A percentile compares a stretch with the other conserved stretches of the same genome.
Conservation (phyloP, 495 filamentous ascomycete genomes). For the Xylaria sp. region DNA sequence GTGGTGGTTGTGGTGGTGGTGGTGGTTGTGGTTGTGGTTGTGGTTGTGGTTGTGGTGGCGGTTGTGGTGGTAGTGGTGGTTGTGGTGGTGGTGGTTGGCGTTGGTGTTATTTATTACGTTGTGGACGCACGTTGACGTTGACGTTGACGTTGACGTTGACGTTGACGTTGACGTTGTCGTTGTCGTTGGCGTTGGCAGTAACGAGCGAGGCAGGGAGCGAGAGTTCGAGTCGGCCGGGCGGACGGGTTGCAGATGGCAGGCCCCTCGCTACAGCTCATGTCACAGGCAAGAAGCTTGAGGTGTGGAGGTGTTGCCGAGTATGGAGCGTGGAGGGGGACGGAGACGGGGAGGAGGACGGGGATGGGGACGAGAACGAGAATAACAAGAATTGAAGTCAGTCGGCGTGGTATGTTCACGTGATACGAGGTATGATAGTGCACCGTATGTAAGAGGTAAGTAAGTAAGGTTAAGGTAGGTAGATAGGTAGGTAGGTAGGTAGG, state of each 20-base stretch:
- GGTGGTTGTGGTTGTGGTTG: too few relatives aligned
- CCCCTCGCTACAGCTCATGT: not conserved
- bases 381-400: slow-evolving; percentile 1
- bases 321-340: not conserved
- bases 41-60: too few relatives aligned
- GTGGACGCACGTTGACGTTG: not conserved
- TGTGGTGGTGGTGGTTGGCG: too few relatives aligned
- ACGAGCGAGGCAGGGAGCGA: not conserved
- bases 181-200: not conserved
- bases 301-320: not conserved
- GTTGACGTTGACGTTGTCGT: too few relatives aligned
- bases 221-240: not conserved
- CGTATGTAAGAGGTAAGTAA: too few relatives aligned
- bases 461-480: not conserved
- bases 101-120: too few relatives aligned
- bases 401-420: not conserved
- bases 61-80: too few relatives aligned
- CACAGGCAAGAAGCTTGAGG: not conserved
- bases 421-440: not conserved
- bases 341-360: not conserved
- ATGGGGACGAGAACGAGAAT: not conserved
- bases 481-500: not conserved
- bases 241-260: not conserved
- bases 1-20: too few relatives aligned
- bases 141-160: too few relatives aligned